These are phyloP conservation scores for Globisporangium parvum DNA, from an alignment of 352 stramenopile genomes.

Conservation along the genomic window DNA sequence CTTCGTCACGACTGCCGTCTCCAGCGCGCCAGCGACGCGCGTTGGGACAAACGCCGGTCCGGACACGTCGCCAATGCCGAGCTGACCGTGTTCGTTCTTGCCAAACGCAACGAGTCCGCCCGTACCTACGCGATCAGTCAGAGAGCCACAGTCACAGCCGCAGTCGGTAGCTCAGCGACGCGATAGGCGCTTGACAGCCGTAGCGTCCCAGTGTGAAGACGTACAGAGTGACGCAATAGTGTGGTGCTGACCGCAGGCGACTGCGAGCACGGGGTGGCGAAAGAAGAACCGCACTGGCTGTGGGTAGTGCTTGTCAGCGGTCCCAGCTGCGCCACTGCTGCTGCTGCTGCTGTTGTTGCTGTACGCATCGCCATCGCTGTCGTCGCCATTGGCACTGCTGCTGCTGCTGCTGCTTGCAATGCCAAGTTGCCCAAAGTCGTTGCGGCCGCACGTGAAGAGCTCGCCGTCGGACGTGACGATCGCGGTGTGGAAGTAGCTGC, in stretches of 20 bases:
- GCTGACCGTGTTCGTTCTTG: constrained; percentile 91
- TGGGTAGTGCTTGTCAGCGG: constrained; percentile 59
- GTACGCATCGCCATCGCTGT: background rate
- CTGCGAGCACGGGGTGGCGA: constrained; percentile 37
- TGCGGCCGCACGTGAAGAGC: constrained; percentile 86
- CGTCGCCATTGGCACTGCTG: constrained; percentile 5
- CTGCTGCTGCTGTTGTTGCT: background rate
- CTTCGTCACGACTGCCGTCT: constrained; percentile 58
- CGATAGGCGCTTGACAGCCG: background rate
- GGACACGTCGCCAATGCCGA: constrained; percentile 64
- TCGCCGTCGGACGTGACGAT: constrained; percentile 74
- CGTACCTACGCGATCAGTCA: constrained; percentile 15
- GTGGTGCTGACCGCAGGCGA: constrained; percentile 89
- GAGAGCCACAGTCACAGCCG: background rate
- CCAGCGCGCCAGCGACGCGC: constrained; percentile 41
- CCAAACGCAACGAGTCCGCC: constrained; percentile 82
- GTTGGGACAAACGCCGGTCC: constrained; percentile 41
- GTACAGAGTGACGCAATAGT: constrained; percentile 64
- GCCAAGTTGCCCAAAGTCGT: constrained; percentile 91
- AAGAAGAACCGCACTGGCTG: constrained; percentile 47
- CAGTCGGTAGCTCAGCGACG: too few relatives aligned
- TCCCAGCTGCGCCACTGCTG: background rate
- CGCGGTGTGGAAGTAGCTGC: constrained; percentile 92
- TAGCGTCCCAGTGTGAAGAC: constrained; percentile 4
- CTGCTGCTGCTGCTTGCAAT: constrained; percentile 30